Evolutionary conservation across 495 filamentous ascomycete species (phyloP), one percentile per base, ranked within the genome.

Genomic region (Lophiotrema nucula): DNA sequence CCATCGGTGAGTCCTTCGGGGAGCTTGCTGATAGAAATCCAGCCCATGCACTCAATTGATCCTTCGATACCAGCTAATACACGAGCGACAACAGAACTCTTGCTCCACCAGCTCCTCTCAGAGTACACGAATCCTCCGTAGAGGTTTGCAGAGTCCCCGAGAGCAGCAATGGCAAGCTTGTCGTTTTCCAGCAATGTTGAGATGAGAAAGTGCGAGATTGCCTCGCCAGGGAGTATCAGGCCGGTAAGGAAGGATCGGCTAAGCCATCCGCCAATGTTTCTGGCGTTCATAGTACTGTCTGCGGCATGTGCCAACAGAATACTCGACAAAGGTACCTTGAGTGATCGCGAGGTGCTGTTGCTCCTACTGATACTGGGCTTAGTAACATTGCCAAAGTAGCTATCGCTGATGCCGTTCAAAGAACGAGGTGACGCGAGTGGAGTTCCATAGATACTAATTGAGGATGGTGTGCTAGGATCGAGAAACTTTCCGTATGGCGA

Each of bases 61-160:
- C 81, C 84, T 23, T 80, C 75, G 10, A 81, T 70, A 28, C 83
- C 81, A 53, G 85, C 84, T 21, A 95, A 64, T 0, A 95, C 87
- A 27, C 88, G 82, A 6, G 88, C 88, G 22, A 91, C 81, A 38
- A 93, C 77, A 64, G 86, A 90, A 39, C 79, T 73, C 27, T 87
- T 90, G 70, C 88, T 92, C 90, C 90, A 95, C 76, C 87, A 93
- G 51, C 83, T 91, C 59, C 81, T 82, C 16, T 76, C 80, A 8
- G 64, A 68, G 65, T 89, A 90, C 6, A 86, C 70, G 63, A 95
- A 90, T 3, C 89, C 90, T n/a, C 87, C 86, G 62, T 86, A 87
- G 6, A 95, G 72, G 68, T 87, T 90, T 2, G 83, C 85, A 39
- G 79, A 77, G 19, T 83, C 76, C 0, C 90, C 90, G 3, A 95